A percentile compares a stretch with the other conserved stretches of the same genome.
phyloP scores from a whole-genome alignment of 495 filamentous ascomycete genomes.

The Neurospora sp. region DNA sequence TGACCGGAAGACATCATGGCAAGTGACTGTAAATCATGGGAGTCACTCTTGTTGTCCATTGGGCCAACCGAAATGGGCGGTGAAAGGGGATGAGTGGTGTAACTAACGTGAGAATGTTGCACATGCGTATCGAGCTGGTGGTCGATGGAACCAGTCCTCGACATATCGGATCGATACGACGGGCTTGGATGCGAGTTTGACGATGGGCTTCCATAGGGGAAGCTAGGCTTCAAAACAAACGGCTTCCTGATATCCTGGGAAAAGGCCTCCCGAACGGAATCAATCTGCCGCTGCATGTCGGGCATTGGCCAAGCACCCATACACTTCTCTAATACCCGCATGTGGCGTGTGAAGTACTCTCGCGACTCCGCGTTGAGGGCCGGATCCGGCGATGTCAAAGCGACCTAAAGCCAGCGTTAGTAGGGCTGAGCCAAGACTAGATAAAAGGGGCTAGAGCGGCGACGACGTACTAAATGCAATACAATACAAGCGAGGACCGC shows the following conservation, averaged over 20 bases:
- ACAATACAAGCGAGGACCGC: slow-evolving; percentile 86
- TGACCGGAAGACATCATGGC: slow-evolving; percentile 61
- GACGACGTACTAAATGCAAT: slow-evolving; percentile 71
- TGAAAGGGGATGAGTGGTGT: slow-evolving; percentile 66
- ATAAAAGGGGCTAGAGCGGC: not conserved
- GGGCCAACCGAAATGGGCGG: slow-evolving; percentile 70
- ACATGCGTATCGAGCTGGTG: slow-evolving; percentile 31
- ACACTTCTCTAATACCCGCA: slow-evolving; percentile 87
- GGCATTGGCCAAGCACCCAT: slow-evolving; percentile 80
- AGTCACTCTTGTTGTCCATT: slow-evolving; percentile 70
- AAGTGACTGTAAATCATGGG: slow-evolving; percentile 66
- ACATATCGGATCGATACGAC: slow-evolving; percentile 30
- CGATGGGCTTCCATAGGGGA: slow-evolving; percentile 78
- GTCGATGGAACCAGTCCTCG: slow-evolving; percentile 31
- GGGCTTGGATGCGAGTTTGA: slow-evolving; percentile 49
- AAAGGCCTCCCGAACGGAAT: slow-evolving; percentile 84
- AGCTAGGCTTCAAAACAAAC: slow-evolving; percentile 79
- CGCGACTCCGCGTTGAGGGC: slow-evolving; percentile 76
- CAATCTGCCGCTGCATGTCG: slow-evolving; percentile 84
- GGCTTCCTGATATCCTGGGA: slow-evolving; percentile 77
- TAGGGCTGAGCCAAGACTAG: not conserved
- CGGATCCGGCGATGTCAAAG: slow-evolving; percentile 88
- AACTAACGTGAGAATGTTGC: slow-evolving; percentile 61
- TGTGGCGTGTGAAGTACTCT: slow-evolving; percentile 88
- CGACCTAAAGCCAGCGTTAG: slow-evolving; percentile 47